These are phyloP conservation scores for Nyssa sinensis DNA, from an alignment of 148 eudicot species.

Conservation along the genomic window DNA sequence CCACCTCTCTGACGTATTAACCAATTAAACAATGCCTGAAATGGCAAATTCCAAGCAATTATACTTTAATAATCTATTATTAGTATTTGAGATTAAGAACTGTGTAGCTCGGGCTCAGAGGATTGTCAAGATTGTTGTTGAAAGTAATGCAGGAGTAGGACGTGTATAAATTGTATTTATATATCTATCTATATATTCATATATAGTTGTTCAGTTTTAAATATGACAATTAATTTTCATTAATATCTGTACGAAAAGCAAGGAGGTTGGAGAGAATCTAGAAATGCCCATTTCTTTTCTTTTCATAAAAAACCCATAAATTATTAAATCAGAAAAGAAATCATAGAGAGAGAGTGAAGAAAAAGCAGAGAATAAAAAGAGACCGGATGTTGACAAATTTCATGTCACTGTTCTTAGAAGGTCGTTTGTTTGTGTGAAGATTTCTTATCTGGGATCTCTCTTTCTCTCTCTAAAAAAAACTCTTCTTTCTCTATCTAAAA, in stretches of 20 bases:
- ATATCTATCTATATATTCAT: not conserved
- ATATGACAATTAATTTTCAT: constrained; percentile 3
- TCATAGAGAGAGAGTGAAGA: constrained; percentile 12
- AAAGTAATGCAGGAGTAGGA: not conserved
- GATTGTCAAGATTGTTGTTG: not conserved
- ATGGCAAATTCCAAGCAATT: not conserved
- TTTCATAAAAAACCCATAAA: constrained; percentile 37
- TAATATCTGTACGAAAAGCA: constrained; percentile 29
- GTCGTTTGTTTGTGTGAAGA: constrained; percentile 90
- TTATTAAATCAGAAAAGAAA: constrained; percentile 15
- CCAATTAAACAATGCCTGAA: not conserved
- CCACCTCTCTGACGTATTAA: not conserved
- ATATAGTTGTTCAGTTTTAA: not conserved
- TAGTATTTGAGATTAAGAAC: not conserved
- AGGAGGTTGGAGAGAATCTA: constrained; percentile 52
- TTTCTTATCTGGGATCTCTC: constrained; percentile 99
- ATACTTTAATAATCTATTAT: not conserved
- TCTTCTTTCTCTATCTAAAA: constrained; percentile 29
- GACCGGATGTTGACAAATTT: constrained; percentile 99
- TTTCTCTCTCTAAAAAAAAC: constrained; percentile 28
- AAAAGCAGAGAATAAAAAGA: constrained; percentile 68
- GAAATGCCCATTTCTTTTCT: constrained; percentile 31
- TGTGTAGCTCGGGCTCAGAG: too few relatives aligned
- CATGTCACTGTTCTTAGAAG: constrained; percentile 93
- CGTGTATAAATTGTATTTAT: not conserved